Evolutionary conservation across 192 early-diverging fungal species (phyloP).

Genomic region (Mycoemilia scoparia): DNA sequence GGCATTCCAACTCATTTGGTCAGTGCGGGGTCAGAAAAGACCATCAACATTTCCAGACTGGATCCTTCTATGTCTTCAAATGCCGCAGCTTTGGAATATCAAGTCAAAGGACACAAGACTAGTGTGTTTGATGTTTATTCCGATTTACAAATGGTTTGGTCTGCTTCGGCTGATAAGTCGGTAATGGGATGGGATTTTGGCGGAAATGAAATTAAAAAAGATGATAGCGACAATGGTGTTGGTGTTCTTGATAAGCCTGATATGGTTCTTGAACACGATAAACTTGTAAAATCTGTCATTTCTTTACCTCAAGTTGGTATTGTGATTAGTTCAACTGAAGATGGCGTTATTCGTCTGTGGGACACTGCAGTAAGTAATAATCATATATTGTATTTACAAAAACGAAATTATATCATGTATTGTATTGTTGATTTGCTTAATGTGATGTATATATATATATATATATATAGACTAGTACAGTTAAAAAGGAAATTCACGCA

Average conservation of each 20-base stretch:
- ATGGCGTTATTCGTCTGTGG: conserved; percentile 76
- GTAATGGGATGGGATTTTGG: conserved; percentile 71
- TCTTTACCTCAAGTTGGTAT: conserved; percentile 39
- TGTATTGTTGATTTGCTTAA: too few relatives aligned
- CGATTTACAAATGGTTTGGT: conserved; percentile 60
- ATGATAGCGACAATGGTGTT: not conserved
- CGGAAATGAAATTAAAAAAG: conserved; percentile 17
- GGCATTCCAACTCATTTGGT: too few relatives aligned
- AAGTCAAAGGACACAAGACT: too few relatives aligned
- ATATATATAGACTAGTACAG: too few relatives aligned
- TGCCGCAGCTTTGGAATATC: too few relatives aligned
- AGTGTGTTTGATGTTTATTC: conserved; percentile 46
- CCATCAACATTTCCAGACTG: too few relatives aligned
- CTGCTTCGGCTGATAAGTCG: conserved; percentile 82
- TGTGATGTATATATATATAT: too few relatives aligned
- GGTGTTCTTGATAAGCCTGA: conserved; percentile 38
- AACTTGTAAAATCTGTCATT: conserved; percentile 56
- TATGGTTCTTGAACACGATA: conserved; percentile 56
- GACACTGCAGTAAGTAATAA: conserved; percentile 49
- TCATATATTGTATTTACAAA: not conserved
- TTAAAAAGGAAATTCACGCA: conserved; percentile 39
- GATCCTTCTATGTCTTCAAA: too few relatives aligned
- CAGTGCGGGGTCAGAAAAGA: too few relatives aligned
- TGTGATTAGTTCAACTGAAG: conserved; percentile 65
- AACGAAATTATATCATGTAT: not conserved